A percentile compares a stretch with the other conserved stretches of the same genome.
Evolutionary conservation across 2,329 filamentous ascomycete genomes (phyloP).

Genomic region (Chaetothyriales sp.): DNA sequence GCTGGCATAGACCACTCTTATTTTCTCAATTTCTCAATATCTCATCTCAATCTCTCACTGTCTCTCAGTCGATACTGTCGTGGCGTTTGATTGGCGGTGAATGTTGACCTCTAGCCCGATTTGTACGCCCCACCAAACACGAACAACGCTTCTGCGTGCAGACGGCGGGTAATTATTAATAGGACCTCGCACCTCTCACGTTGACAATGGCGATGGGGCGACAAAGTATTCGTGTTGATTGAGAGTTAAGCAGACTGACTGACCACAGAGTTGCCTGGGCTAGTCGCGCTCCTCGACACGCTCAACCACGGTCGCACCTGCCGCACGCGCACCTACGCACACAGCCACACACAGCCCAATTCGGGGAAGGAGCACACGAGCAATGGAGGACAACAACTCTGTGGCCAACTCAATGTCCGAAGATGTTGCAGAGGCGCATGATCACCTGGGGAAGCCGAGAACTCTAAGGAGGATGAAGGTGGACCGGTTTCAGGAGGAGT

Average conservation of each 20-base stretch:
- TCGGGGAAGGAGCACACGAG: not conserved
- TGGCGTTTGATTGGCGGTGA: not conserved
- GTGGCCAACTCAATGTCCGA: not conserved
- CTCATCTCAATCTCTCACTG: not conserved
- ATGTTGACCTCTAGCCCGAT: not conserved
- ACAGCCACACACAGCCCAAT: not conserved
- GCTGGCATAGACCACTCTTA: not conserved
- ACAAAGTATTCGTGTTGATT: not conserved
- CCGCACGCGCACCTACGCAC: not conserved
- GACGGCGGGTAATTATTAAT: too few relatives aligned
- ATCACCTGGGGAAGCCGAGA: not conserved
- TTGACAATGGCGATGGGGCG: not conserved
- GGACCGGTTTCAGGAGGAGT: not conserved
- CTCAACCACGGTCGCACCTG: not conserved
- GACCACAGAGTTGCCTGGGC: not conserved
- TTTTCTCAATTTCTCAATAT: too few relatives aligned
- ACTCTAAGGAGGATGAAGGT: not conserved
- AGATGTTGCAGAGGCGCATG: not conserved
- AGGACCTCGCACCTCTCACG: not conserved
- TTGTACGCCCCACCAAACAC: not conserved
- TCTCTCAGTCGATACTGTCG: not conserved
- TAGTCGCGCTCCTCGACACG: not conserved
- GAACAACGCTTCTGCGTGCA: too few relatives aligned
- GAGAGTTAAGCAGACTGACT: not conserved
- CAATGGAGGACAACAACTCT: not conserved